Evolutionary conservation across 176 grass and related monocot genomes (phyloP), one percentile per base, ranked within the genome.

Genomic region (Carex parvula): DNA sequence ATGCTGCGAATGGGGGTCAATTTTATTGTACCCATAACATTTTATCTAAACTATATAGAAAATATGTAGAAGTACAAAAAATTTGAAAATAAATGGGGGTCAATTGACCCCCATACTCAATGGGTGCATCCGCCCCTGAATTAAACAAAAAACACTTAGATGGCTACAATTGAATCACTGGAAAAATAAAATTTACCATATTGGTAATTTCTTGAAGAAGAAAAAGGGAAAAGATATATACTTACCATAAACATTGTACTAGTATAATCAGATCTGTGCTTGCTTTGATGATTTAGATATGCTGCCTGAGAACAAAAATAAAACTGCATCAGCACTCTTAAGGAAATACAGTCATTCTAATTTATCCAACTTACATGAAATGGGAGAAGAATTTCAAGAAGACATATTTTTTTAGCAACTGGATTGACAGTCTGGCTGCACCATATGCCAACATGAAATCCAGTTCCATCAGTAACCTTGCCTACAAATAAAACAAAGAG

Each of bases 371-470:
- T 82, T 86, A 98, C 92, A 84, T 98, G 95, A 71, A 98, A 90
- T 78, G 95, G 95, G 21, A 98, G 84, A 67, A 98, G 90, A 74
- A 94, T 84, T 88, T 93, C 85, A 53, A 98, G 92, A 78, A 98
- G 85, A 87, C 88, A 54, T 93, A 98, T 87, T 90, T 91, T 54
- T 83, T 87, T 72, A 98, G 95, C 20, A 93, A 91, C 60, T 56
- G 80, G 88, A 98, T 55, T 42, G 91, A 94, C 84, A 90, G 88
- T 24, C 55, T 85, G 73, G 92, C 95, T 26, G 92, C 89, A 52
- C 95, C 95, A 91, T 98, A 91, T 50, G 92, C 88, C 73, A 98
- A 64, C 86, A 98, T 91, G 81, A 88, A 93, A 78, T 91, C 90
- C 86, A 98, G 84, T 90, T 98, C 95, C 92, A 94, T 79, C 80